phyloP scores from a whole-genome alignment of 331 rosid genomes.

The Acacia pycnantha region DNA sequence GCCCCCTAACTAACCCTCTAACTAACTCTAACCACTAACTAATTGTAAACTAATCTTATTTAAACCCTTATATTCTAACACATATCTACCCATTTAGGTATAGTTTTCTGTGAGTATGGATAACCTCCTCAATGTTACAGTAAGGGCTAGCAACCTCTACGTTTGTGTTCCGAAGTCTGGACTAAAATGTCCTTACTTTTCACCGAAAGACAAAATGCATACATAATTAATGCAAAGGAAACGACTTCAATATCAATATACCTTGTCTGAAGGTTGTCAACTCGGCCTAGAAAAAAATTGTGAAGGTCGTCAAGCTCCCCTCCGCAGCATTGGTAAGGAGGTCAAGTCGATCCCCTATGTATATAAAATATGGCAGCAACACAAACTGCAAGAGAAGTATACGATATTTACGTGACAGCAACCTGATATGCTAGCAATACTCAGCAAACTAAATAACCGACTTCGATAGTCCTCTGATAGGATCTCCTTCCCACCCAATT shows the following conservation, averaged over 20 bases:
- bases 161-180: not conserved
- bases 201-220: not conserved
- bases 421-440: conserved; percentile 96
- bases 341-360: not conserved
- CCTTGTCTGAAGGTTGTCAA: not conserved
- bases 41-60: too few relatives aligned
- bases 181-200: not conserved
- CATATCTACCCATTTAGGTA: not conserved
- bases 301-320: not conserved
- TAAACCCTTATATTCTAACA: too few relatives aligned
- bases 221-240: not conserved
- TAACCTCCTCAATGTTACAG: not conserved
- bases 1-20: too few relatives aligned
- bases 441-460: conserved; percentile 64
- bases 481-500: conserved; percentile 80
- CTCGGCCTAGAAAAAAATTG: not conserved
- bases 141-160: not conserved
- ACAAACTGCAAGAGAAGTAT: not conserved
- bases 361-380: not conserved
- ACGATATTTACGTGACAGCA: conserved; percentile 79
- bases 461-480: conserved; percentile 66
- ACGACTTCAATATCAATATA: not conserved
- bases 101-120: not conserved
- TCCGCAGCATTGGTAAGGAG: not conserved
- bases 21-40: too few relatives aligned